phyloP scores from a whole-genome alignment of 2,329 filamentous ascomycete species.

The Cryphonectria nitschkei region DNA sequence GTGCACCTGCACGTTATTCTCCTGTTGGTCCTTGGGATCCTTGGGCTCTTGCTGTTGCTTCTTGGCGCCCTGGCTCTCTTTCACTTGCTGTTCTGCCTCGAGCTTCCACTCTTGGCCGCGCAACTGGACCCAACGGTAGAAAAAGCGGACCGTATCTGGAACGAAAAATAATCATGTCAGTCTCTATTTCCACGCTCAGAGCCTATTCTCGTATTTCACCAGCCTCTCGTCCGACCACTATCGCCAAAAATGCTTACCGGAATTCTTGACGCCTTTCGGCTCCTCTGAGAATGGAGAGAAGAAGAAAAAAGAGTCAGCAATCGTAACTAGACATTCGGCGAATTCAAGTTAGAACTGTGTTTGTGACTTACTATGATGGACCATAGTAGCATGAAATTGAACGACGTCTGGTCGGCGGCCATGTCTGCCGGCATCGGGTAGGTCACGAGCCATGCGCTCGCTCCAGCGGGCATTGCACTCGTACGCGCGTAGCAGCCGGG shows the following conservation, averaged over 20 bases:
- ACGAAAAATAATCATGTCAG: neutral
- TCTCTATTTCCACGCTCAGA: neutral
- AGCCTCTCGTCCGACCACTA: neutral
- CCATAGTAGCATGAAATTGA: neutral
- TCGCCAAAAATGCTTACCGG: neutral
- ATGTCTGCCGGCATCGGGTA: neutral
- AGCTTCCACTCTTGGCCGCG: neutral
- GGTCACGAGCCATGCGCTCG: neutral
- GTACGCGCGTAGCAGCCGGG: neutral
- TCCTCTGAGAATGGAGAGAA: neutral
- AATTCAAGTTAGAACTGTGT: too few relatives aligned
- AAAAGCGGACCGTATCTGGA: neutral
- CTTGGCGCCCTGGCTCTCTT: neutral
- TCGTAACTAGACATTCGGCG: neutral
- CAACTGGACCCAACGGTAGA: neutral
- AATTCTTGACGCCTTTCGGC: neutral
- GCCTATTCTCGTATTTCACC: neutral
- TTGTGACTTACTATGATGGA: neutral
- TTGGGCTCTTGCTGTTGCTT: neutral
- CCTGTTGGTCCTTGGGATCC: too few relatives aligned
- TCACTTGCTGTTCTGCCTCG: neutral
- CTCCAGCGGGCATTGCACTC: neutral
- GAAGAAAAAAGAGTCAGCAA: neutral
- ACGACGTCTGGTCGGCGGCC: neutral
- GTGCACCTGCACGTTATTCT: too few relatives aligned